Percentiles rank a stretch among this genome's conserved stretches.
Evolutionary conservation across 306 rosid genomes (phyloP).

Genomic region (Acacia melanoxylon): DNA sequence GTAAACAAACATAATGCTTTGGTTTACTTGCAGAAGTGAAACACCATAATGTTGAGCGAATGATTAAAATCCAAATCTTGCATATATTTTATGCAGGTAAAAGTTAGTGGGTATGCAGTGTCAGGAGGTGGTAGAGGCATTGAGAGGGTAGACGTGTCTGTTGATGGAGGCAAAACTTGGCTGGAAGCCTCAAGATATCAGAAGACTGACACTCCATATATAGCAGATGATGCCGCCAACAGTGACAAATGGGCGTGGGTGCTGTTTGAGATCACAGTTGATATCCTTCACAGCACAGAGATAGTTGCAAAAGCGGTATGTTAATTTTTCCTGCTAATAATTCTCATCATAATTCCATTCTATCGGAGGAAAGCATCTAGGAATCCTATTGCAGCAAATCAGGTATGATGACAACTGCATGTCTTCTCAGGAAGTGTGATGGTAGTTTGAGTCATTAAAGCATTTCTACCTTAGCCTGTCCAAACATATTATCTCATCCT

Average conservation of each 20-base stretch:
- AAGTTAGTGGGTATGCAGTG: slow-evolving; percentile 80
- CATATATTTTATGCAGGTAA: slow-evolving; percentile 49
- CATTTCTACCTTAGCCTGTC: neutral
- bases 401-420: neutral
- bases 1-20: neutral
- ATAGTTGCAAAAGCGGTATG: slow-evolving; percentile 91
- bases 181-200: slow-evolving; percentile 74
- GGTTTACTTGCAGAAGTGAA: neutral
- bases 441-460: neutral
- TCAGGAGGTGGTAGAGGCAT: slow-evolving; percentile 96
- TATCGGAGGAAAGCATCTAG: neutral
- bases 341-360: neutral
- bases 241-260: slow-evolving; percentile 99
- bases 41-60: neutral
- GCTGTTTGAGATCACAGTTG: slow-evolving; percentile 66
- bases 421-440: slow-evolving; percentile 7
- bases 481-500: neutral
- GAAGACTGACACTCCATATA: slow-evolving; percentile 54
- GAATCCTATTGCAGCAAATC: neutral
- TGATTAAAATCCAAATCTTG: slow-evolving; percentile 20
- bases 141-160: slow-evolving; percentile 87
- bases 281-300: slow-evolving; percentile 60
- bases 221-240: slow-evolving; percentile 51
- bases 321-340: slow-evolving; percentile 12
- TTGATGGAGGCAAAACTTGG: slow-evolving; percentile 91